Conservation (phyloP, 1,139 yeast species). For the Yamadazyma diddensiae region DNA sequence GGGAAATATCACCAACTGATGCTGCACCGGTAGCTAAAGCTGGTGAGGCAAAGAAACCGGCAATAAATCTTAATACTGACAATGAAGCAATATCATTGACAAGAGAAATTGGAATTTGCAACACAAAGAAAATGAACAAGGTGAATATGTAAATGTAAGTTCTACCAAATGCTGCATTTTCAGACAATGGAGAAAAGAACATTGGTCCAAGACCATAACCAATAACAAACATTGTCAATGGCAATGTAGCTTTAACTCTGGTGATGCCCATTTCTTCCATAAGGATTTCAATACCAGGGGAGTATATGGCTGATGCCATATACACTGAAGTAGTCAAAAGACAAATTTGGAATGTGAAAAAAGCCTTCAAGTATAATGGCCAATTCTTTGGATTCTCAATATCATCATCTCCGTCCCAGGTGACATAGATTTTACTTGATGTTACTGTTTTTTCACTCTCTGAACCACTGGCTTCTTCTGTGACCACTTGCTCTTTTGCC, state of each 20-base stretch:
- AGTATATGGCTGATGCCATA: constrained; percentile 28
- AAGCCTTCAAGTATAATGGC: constrained; percentile 19
- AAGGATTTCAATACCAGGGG: constrained; percentile 32
- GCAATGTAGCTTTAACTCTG: constrained; percentile 42
- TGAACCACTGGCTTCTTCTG: too few relatives aligned
- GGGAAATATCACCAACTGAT: constrained; percentile 27
- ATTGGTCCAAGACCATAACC: constrained; percentile 61
- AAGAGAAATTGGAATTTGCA: constrained; percentile 35
- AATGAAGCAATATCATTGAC: constrained; percentile 28
- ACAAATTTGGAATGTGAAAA: constrained; percentile 20
- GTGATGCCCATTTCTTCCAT: constrained; percentile 40
- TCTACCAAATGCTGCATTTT: constrained; percentile 52
- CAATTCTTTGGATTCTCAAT: constrained; percentile 32
- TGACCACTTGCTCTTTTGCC: neutral
- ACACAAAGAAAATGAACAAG: constrained; percentile 28
- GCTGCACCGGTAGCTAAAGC: constrained; percentile 40
- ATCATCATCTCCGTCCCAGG: constrained; percentile 22
- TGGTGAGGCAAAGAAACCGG: constrained; percentile 37
- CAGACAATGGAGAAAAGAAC: constrained; percentile 54
- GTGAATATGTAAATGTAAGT: constrained; percentile 34
- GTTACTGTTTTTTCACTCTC: constrained; percentile 21
- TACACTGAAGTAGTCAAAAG: constrained; percentile 26
- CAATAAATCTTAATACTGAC: constrained; percentile 29
- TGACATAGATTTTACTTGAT: constrained; percentile 3
- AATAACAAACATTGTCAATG: constrained; percentile 38